phyloP scores from a whole-genome alignment of 768 basidiomycete genomes.

The Collybiopsis luxurians region DNA sequence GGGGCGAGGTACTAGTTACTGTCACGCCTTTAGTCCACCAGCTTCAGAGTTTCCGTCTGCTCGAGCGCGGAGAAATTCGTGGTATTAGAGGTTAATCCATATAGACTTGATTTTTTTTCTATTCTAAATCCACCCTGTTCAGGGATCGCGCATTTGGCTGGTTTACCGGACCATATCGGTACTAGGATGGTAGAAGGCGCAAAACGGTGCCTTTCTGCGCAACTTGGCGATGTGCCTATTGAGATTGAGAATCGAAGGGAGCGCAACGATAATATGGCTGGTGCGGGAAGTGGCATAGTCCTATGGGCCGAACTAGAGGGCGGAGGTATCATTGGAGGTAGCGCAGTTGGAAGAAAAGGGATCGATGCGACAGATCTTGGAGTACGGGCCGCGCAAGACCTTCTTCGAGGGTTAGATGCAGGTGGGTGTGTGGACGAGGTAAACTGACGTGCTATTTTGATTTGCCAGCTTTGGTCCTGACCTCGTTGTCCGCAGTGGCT shows the following conservation, averaged over 20 bases:
- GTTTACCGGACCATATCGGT: constrained; percentile 56
- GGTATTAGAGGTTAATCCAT: constrained; percentile 39
- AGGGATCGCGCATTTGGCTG: constrained; percentile 57
- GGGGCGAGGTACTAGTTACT: constrained; percentile 54
- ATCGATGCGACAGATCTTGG: constrained; percentile 48
- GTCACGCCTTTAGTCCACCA: constrained; percentile 39
- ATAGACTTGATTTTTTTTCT: too few relatives aligned
- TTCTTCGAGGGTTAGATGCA: constrained; percentile 54
- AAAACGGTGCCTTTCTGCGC: constrained; percentile 35
- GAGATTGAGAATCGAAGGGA: constrained; percentile 41
- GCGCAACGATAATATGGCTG: constrained; percentile 41
- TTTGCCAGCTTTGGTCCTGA: background rate
- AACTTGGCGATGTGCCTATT: constrained; percentile 30
- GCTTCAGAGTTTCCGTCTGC: constrained; percentile 42
- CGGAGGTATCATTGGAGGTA: constrained; percentile 68
- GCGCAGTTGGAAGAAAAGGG: constrained; percentile 58
- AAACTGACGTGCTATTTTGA: constrained; percentile 3
- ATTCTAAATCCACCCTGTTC: background rate
- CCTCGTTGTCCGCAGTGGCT: constrained; percentile 32
- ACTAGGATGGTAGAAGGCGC: constrained; percentile 58
- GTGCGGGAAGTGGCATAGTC: constrained; percentile 69
- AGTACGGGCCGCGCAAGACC: constrained; percentile 55
- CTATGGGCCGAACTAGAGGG: constrained; percentile 72
- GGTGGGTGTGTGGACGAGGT: constrained; percentile 79
- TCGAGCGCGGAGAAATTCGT: constrained; percentile 54